Percentiles rank a stretch among this genome's conserved stretches.
These are phyloP conservation scores for Apiospora phragmitis DNA, from an alignment of 2,329 filamentous ascomycete species.

Conservation along the genomic window DNA sequence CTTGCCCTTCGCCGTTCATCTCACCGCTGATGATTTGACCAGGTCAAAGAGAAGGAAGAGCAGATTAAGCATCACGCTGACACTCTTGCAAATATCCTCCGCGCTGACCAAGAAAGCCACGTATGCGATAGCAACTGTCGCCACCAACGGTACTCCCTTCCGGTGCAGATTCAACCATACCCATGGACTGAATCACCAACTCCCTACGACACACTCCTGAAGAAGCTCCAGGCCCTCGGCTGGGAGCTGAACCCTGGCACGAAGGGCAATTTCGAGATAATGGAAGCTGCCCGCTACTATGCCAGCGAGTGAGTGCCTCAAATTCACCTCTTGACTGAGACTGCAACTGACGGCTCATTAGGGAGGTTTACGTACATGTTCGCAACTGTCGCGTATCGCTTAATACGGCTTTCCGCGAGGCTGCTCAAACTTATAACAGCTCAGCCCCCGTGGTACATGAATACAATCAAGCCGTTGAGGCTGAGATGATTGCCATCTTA, in stretches of 20 bases:
- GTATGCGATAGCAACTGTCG: not conserved
- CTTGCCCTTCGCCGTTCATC: not conserved
- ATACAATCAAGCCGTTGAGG: conserved; percentile 16
- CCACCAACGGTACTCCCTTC: not conserved
- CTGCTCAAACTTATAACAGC: conserved; percentile 16
- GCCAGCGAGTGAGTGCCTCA: conserved; percentile 25
- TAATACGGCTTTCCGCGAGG: conserved; percentile 22
- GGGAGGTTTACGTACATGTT: conserved; percentile 25
- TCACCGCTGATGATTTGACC: not conserved
- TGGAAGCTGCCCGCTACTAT: conserved; percentile 25
- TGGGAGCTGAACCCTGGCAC: conserved; percentile 21
- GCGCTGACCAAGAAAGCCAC: not conserved
- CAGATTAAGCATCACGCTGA: not conserved
- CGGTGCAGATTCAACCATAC: not conserved
- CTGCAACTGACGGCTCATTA: conserved; percentile 8
- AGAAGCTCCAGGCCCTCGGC: conserved; percentile 24
- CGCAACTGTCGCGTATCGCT: conserved; percentile 23
- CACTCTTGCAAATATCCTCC: not conserved
- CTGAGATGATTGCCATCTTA: conserved; percentile 25
- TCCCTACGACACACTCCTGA: conserved; percentile 25
- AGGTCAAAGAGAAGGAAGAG: conserved; percentile 8
- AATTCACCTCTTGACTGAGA: conserved; percentile 14
- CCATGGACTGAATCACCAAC: conserved; percentile 4
- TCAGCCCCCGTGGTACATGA: conserved; percentile 3
- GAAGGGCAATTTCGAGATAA: conserved; percentile 16